A percentile compares a stretch with the other conserved stretches of the same genome.
These are phyloP conservation scores for Fusarium torreyae DNA, from an alignment of 2,329 filamentous ascomycete species.

Conservation along the genomic window DNA sequence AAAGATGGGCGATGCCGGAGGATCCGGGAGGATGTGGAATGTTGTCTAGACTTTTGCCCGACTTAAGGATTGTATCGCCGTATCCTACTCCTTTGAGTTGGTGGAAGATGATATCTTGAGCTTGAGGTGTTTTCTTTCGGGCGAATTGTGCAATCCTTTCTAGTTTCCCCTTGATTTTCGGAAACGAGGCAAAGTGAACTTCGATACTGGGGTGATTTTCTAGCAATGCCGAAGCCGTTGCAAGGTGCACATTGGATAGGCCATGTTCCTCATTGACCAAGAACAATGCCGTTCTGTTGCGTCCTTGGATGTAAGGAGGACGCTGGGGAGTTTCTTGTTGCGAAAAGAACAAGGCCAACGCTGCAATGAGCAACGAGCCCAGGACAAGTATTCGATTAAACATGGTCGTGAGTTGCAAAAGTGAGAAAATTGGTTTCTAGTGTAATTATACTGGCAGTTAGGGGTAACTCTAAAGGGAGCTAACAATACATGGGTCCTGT, in stretches of 20 bases:
- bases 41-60: constrained; percentile 29
- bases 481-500: too few relatives aligned
- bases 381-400: constrained; percentile 7
- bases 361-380: constrained; percentile 17
- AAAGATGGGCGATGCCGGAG: constrained; percentile 35
- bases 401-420: not conserved
- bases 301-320: constrained; percentile 25
- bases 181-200: constrained; percentile 55
- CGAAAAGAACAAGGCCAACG: constrained; percentile 13
- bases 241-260: constrained; percentile 56
- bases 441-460: too few relatives aligned
- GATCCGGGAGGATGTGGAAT: constrained; percentile 42
- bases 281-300: constrained; percentile 55
- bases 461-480: too few relatives aligned
- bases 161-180: constrained; percentile 31
- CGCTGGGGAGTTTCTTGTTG: not conserved
- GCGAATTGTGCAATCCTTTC: constrained; percentile 27
- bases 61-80: constrained; percentile 10
- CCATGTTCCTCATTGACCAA: constrained; percentile 54
- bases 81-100: constrained; percentile 44
- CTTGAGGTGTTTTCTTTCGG: constrained; percentile 23
- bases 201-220: constrained; percentile 53
- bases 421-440: too few relatives aligned
- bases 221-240: constrained; percentile 53
- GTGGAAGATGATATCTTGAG: constrained; percentile 50